phyloP scores from a whole-genome alignment of 2,329 filamentous ascomycete genomes.

The Zymoseptoria ardabiliae region DNA sequence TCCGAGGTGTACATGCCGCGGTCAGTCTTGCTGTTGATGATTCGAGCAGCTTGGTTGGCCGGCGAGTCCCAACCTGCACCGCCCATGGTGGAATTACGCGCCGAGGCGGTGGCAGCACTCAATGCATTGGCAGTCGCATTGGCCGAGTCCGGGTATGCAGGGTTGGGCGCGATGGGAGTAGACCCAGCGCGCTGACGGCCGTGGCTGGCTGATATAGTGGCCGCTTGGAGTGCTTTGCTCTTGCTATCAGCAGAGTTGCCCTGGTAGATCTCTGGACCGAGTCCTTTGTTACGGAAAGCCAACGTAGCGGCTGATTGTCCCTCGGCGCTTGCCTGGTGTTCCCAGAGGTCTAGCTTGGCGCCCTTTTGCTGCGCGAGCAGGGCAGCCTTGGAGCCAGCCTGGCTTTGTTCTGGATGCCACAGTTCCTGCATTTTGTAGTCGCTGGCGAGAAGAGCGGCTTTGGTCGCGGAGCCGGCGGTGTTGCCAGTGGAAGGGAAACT shows the following conservation, averaged over 20 bases:
- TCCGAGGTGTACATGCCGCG: constrained; percentile 70
- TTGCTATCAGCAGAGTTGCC: constrained; percentile 46
- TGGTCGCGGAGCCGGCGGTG: constrained; percentile 55
- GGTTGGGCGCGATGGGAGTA: constrained; percentile 39
- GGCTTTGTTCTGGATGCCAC: constrained; percentile 57
- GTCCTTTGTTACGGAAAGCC: constrained; percentile 51
- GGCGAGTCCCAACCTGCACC: constrained; percentile 38
- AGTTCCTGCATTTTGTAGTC: constrained; percentile 54
- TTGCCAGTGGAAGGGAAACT: constrained; percentile 69
- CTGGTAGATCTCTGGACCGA: constrained; percentile 40
- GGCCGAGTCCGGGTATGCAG: constrained; percentile 48
- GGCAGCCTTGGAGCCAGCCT: constrained; percentile 67
- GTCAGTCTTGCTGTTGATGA: constrained; percentile 62
- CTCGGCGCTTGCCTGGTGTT: constrained; percentile 41
- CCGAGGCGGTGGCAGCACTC: constrained; percentile 63
- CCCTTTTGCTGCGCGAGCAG: constrained; percentile 54
- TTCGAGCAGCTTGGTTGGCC: constrained; percentile 53
- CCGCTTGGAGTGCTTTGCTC: constrained; percentile 64
- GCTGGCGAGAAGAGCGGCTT: constrained; percentile 52
- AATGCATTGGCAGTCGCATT: constrained; percentile 62
- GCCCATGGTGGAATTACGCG: constrained; percentile 39
- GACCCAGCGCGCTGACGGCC: constrained; percentile 59
- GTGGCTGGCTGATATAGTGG: constrained; percentile 65
- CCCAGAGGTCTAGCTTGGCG: constrained; percentile 46
- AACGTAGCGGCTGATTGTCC: constrained; percentile 64